Evolutionary conservation across 139 green algal species (phyloP), one percentile per base, ranked within the genome.

Genomic region (Closterium sp.): DNA sequence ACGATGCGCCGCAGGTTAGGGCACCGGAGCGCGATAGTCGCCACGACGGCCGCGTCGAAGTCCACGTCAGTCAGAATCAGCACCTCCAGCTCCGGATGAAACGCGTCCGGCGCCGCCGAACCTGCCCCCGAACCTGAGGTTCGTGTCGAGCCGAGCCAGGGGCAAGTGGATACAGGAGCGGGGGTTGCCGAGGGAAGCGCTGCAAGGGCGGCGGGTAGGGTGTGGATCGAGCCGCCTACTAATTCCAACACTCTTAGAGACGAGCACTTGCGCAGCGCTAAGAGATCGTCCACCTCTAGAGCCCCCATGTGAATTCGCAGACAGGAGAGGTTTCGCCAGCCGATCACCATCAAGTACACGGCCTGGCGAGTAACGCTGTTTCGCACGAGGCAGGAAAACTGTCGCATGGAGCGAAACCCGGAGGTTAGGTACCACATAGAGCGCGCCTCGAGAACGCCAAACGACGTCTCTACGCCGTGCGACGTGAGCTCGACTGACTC

Each of bases 341-440:
- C 88, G 9, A 91, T 91, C 25, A 91, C 88, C 34, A 91, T 91
- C 7, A 91, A 55, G 64, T 91, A 91, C 34, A 91, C 33, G 55
- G 36, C 35, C 64, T 91, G 88, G n/a, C 87, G 88, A 21, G 88
- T 91, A 21, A 91, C 55, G n/a, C 76, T 69, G 10, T 91, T 38
- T n/a, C 30, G 88, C 28, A 76, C 88, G 16, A 86, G 84, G 30
- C 88, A 91, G 21, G 88, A 35, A 69, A 91, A 91, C 36, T 31
- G 88, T 31, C 38, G 35, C n/a, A 91, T 34, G 28, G 34, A 85
- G 25, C 88, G 34, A 55, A 91, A 91, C 2, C 88, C 88, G 23
- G 88, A 38, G 19, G 88, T 91, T 3, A 91, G 55, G 30, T 91
- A 91, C 88, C 88, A 91, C 88, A 91, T 91, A 30, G 88, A 76